Conservation (phyloP, 805 yeast species). For the Teunomyces barrocoloradensis region DNA sequence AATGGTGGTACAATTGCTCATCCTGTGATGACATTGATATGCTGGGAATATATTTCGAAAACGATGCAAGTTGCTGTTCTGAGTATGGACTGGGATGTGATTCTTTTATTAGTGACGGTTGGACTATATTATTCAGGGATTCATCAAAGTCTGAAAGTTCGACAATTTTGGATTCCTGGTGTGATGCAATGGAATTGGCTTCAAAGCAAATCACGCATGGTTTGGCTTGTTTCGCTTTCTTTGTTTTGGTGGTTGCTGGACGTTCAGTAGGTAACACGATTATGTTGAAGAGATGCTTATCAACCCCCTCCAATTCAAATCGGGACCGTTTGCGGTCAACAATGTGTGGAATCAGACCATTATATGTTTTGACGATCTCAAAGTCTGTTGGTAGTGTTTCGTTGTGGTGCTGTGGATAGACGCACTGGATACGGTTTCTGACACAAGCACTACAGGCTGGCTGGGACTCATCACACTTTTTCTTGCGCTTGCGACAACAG, state of each 20-base stretch:
- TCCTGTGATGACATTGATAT: constrained; percentile 6
- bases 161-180: neutral
- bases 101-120: neutral
- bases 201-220: neutral
- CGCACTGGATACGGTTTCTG: constrained; percentile 10
- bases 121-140: neutral
- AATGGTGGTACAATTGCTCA: constrained; percentile 11
- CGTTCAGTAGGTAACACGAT: constrained; percentile 5
- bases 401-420: constrained; percentile 10
- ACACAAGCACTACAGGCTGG: constrained; percentile 13
- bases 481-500: constrained; percentile 14
- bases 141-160: neutral
- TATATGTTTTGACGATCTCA: constrained; percentile 3
- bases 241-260: neutral
- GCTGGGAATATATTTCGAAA: constrained; percentile 8
- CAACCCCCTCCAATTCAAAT: neutral
- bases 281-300: constrained; percentile 7
- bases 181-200: neutral
- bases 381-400: constrained; percentile 9
- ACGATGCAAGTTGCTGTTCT: neutral
- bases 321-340: neutral
- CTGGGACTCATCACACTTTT: constrained; percentile 15
- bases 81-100: neutral
- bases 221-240: neutral
- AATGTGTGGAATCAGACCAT: constrained; percentile 7